Conservation (phyloP, 495 filamentous ascomycete species). For the Penicillium goetzii region DNA sequence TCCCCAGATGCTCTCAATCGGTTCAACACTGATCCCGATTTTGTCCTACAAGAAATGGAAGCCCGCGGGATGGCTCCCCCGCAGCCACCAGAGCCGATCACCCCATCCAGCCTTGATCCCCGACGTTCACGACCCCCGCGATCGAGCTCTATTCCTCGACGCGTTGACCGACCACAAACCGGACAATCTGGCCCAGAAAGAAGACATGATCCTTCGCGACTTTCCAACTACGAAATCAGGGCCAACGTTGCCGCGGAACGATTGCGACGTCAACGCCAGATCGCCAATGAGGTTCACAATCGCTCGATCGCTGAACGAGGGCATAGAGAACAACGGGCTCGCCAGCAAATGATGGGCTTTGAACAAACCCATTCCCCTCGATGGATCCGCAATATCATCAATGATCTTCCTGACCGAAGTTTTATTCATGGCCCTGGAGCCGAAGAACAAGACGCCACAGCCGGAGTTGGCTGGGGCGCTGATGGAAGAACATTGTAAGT, state of each 20-base stretch:
- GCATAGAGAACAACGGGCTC: conserved; percentile 38
- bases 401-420: conserved; percentile 46
- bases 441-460: conserved; percentile 55
- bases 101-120: background rate
- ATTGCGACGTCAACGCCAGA: conserved; percentile 46
- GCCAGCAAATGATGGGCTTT: conserved; percentile 38
- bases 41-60: conserved; percentile 18
- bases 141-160: conserved; percentile 40
- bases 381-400: conserved; percentile 48
- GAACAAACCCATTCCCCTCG: conserved; percentile 47
- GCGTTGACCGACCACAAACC: conserved; percentile 28
- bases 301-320: conserved; percentile 28
- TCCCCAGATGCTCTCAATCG: conserved; percentile 30
- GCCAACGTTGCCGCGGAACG: conserved; percentile 48
- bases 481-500: conserved; percentile 74
- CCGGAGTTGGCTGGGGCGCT: conserved; percentile 70
- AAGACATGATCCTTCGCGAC: conserved; percentile 36
- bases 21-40: conserved; percentile 17
- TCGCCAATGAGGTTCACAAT: conserved; percentile 42
- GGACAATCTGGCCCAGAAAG: conserved; percentile 30
- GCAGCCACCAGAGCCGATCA: conserved; percentile 20
- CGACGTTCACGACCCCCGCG: conserved; percentile 36
- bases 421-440: conserved; percentile 38
- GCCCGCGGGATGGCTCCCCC: background rate
- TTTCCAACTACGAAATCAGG: conserved; percentile 41